phyloP scores from a whole-genome alignment of 139 green algal genomes.

The Cymbomonas tetramitiformis region DNA sequence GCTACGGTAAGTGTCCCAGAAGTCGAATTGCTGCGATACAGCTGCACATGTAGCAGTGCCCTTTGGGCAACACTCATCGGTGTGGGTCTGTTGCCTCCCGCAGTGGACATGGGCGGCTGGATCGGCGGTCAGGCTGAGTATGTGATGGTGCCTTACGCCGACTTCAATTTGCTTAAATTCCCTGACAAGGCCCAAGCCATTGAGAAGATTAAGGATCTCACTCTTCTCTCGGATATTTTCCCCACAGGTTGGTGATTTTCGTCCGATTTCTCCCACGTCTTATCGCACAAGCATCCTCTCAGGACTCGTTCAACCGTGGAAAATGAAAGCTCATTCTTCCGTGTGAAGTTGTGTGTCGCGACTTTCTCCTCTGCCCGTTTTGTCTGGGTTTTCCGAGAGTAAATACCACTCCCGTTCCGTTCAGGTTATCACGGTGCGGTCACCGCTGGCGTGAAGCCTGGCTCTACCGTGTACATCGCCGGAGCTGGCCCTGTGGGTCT shows the following conservation, averaged over 20 bases:
- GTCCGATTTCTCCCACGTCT: too few species aligned
- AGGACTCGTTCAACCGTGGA: too few species aligned
- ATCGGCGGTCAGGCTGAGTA: constrained; percentile 29
- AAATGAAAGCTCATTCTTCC: too few species aligned
- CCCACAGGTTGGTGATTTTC: too few species aligned
- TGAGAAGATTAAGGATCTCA: constrained; percentile 26
- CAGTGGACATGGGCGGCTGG: constrained; percentile 30
- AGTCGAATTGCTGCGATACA: background rate
- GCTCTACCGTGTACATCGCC: constrained; percentile 19
- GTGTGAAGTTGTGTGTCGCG: too few species aligned
- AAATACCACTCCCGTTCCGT: too few species aligned
- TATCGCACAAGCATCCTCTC: too few species aligned
- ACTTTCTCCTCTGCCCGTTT: too few species aligned
- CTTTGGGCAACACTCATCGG: background rate
- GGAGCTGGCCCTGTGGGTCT: constrained; percentile 22
- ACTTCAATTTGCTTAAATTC: constrained; percentile 31
- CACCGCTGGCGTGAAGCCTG: constrained; percentile 22
- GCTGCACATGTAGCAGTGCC: background rate
- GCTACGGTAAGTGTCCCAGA: too few species aligned
- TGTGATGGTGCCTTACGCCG: constrained; percentile 28
- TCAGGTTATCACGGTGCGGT: constrained; percentile 25
- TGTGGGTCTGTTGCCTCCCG: background rate
- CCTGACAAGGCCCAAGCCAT: constrained; percentile 24
- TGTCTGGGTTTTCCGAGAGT: too few species aligned
- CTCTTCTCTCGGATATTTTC: constrained; percentile 24